These are phyloP conservation scores for Peronospora farinosa DNA, from an alignment of 352 stramenopile genomes.

Conservation along the genomic window DNA sequence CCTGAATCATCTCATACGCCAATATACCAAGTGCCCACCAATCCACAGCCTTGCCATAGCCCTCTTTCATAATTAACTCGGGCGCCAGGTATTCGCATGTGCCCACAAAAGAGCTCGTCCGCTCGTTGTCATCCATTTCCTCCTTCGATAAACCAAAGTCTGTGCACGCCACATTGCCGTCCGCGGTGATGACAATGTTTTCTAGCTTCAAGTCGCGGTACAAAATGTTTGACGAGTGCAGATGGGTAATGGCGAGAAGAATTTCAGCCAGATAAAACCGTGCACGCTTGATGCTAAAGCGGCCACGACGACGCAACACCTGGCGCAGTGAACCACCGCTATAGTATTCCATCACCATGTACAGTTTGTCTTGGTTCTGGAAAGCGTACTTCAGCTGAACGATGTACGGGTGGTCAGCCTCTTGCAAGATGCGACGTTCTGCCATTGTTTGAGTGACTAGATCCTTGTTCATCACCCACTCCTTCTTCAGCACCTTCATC, in stretches of 20 bases:
- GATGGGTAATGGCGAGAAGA: slow-evolving; percentile 54
- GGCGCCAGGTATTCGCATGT: slow-evolving; percentile 73
- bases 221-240: slow-evolving; percentile 60
- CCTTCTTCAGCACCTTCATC: slow-evolving; percentile 78
- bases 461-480: slow-evolving; percentile 81
- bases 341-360: slow-evolving; percentile 83
- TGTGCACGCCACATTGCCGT: slow-evolving; percentile 64
- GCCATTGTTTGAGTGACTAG: slow-evolving; percentile 73
- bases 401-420: slow-evolving; percentile 73
- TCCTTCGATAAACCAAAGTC: slow-evolving; percentile 74
- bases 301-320: slow-evolving; percentile 51
- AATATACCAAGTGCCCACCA: slow-evolving; percentile 77
- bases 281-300: slow-evolving; percentile 67
- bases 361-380: slow-evolving; percentile 76
- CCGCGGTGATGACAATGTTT: slow-evolving; percentile 67
- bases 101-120: slow-evolving; percentile 61
- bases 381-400: slow-evolving; percentile 71
- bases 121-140: slow-evolving; percentile 63
- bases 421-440: slow-evolving; percentile 63
- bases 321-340: slow-evolving; percentile 62
- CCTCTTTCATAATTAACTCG: slow-evolving; percentile 65
- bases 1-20: slow-evolving; percentile 70
- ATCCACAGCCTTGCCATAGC: slow-evolving; percentile 64
- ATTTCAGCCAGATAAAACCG: slow-evolving; percentile 67
- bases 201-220: slow-evolving; percentile 73